Conservation (phyloP, 768 basidiomycete genomes). For the Paxillus ammoniavirescens region DNA sequence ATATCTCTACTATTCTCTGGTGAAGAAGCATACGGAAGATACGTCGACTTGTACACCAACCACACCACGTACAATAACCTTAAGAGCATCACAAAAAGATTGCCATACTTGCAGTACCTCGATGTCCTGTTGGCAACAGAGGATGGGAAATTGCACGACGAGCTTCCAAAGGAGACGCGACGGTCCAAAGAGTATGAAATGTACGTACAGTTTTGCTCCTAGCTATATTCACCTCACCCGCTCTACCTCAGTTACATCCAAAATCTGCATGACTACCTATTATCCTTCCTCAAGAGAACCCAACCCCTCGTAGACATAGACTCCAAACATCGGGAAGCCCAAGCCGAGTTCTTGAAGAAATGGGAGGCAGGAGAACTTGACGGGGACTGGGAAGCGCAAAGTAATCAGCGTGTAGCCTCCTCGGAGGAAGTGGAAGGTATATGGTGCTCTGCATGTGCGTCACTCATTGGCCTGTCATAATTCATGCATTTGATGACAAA, state of each 20-base stretch:
- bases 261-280: slow-evolving; percentile 76
- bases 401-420: slow-evolving; percentile 35
- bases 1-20: slow-evolving; percentile 89
- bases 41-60: slow-evolving; percentile 87
- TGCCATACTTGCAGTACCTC: slow-evolving; percentile 92
- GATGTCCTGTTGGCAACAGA: slow-evolving; percentile 75
- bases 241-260: slow-evolving; percentile 68
- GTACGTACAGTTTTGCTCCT: slow-evolving; percentile 43
- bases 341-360: slow-evolving; percentile 67
- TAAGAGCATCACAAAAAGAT: slow-evolving; percentile 76
- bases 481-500: slow-evolving; percentile 4
- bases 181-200: slow-evolving; percentile 74
- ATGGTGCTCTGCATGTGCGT: slow-evolving; percentile 93
- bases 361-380: slow-evolving; percentile 79
- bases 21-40: slow-evolving; percentile 93
- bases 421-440: slow-evolving; percentile 62
- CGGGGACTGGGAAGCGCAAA: slow-evolving; percentile 65
- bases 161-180: slow-evolving; percentile 67
- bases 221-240: slow-evolving; percentile 4
- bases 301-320: slow-evolving; percentile 81
- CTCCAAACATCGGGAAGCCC: slow-evolving; percentile 59
- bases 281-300: slow-evolving; percentile 83
- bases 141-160: slow-evolving; percentile 58
- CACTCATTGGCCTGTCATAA: slow-evolving; percentile 1
- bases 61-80: slow-evolving; percentile 90